Evolutionary conservation across 2,329 filamentous ascomycete genomes (phyloP), one percentile per base, ranked within the genome.

Genomic region (Parascedosporium putredinis): DNA sequence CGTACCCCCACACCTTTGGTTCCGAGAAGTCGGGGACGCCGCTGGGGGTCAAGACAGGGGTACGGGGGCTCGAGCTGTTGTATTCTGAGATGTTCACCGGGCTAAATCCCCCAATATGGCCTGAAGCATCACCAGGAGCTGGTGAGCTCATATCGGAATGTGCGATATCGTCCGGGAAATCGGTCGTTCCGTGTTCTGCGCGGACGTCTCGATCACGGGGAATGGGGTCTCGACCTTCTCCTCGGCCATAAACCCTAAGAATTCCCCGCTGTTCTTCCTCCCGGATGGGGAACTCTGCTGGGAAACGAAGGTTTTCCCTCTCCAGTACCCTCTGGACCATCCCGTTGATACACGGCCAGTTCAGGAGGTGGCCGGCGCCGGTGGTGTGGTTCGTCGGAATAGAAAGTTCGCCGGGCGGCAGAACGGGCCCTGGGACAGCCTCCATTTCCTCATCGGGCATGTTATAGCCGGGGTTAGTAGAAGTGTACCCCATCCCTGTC

Each of bases 341-440:
- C 54, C 74, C 67, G 60, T 73, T 67, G 50, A 93, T 88, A 0
- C 81, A 76, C 0, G 76, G 76, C 81, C 85, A 89, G 44, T 77
- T 73, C 24, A 97, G 69, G 16, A 97, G 71, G 54, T 89, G 79
- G 47, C 93, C 87, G 1, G 89, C 89, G n/a, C 88, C 80, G 0
- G 90, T 96, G 0, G 88, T 94, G 60, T 97, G 91, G 56, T 95
- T 87, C 24, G 83, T 78, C 1, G 88, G 86, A 50, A 95, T 86
- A 2, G 84, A 79, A 12, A 86, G 77, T 55, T 81, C 75, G 44
- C 79, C 81, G 1, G 75, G 75, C 10, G 66, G 68, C 5, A 78
- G 74, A 9, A 72, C 67, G 6, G 73, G 72, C 6, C 74, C 73
- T 20, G 38, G 38, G 7, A 20, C 47, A 18, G 75, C 73, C 42